Base-by-base conservation (phyloP, 2,329 filamentous ascomycete species). In the Neopestalotiopsis rosae region DNA sequence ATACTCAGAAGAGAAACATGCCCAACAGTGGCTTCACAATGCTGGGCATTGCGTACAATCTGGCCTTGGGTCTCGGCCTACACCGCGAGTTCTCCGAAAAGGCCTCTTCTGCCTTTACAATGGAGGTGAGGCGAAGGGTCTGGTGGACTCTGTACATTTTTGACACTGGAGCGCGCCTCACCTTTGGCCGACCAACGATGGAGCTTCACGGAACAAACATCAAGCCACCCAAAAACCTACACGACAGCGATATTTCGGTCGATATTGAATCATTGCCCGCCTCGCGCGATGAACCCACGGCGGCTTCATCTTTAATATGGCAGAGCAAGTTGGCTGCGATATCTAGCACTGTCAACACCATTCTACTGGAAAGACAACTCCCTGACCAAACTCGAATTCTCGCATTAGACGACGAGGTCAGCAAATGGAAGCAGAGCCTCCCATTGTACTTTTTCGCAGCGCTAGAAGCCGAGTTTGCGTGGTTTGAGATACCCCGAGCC, bases 1-100 rank as follows among this genome's bases (percentile, higher is more conserved):
- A 84, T 69, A 77, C 83, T 10, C 84, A 86, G 69, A 85, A 85
- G 69, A 79, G 81, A 30, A 82, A 85, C 71, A 80, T 83, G 24
- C 84, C 83, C 12, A 85, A 86, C 68, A 85, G 83, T 0, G 83
- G 83, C 6, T 85, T 82, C 67, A 85, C 84, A 69, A 83, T 83
- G 59, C 78, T 84, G 32, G 84, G 84, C 2, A 79, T 85, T 17
- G 84, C 84, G 4, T 79, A 81, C 5, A 78, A 83, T n/a, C 82
- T 85, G 78, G 84, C 83, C 0, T 77, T 85, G 13, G 83, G 83
- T 1, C 72, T 86, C 17, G 83, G 84, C 0, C 77, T 86, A 0
- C 83, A 86, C 70, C 80, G 81, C 12, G 84, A 86, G 69, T 75
- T 82, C 12, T 74, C 77, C 0, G 74, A 72, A 17, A 78, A 76